phyloP scores from a whole-genome alignment of 2,329 filamentous ascomycete genomes.

The Meredithiella fracta region DNA sequence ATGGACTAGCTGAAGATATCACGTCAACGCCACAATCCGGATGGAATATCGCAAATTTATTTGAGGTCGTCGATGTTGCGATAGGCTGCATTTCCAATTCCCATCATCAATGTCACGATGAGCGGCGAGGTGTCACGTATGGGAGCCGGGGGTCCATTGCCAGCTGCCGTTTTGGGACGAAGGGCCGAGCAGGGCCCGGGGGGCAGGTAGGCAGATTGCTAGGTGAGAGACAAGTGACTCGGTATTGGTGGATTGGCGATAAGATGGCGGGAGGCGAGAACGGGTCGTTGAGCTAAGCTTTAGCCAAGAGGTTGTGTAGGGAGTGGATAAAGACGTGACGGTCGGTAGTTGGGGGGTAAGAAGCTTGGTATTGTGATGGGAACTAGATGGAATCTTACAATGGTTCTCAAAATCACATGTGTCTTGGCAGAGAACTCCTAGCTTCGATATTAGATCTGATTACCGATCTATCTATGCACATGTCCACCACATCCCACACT shows the following conservation, averaged over 20 bases:
- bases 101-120: background rate
- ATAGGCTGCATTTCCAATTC: background rate
- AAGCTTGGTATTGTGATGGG: background rate
- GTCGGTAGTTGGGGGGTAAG: background rate
- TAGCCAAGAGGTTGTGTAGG: background rate
- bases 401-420: too few species aligned
- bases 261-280: background rate
- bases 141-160: background rate
- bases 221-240: background rate
- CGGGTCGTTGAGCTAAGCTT: background rate
- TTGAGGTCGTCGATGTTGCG: background rate
- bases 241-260: background rate
- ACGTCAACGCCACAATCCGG: background rate
- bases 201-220: background rate
- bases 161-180: constrained; percentile 1
- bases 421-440: too few species aligned
- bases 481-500: too few species aligned
- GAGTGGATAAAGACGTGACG: background rate
- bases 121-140: background rate
- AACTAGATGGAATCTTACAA: too few species aligned
- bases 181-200: background rate
- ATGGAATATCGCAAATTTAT: background rate
- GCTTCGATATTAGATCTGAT: too few species aligned
- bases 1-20: background rate
- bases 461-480: too few species aligned